phyloP scores from a whole-genome alignment of 1,139 yeast species.

The Yamadazyma membranifaciens region DNA sequence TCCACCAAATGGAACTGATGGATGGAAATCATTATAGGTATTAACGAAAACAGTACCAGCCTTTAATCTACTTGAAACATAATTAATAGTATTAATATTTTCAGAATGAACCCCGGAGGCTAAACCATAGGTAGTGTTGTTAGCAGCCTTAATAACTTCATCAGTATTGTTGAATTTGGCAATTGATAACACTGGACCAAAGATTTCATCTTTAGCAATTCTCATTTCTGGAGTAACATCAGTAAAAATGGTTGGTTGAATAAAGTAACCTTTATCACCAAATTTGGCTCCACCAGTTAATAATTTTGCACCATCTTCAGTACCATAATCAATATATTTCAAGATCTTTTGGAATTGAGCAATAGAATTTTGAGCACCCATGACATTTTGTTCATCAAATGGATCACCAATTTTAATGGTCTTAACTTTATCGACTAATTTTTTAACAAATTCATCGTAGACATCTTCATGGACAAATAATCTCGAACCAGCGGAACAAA shows the following conservation, averaged over 20 bases:
- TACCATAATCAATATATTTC: conserved; percentile 69
- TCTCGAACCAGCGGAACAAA: conserved; percentile 87
- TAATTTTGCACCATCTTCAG: conserved; percentile 71
- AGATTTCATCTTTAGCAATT: conserved; percentile 79
- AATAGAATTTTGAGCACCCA: conserved; percentile 85
- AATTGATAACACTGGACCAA: conserved; percentile 81
- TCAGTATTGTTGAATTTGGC: conserved; percentile 71
- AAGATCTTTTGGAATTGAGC: conserved; percentile 74
- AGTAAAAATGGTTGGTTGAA: conserved; percentile 77
- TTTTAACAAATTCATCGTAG: conserved; percentile 63
- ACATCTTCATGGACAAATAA: conserved; percentile 72
- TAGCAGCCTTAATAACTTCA: conserved; percentile 68
- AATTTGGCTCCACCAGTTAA: conserved; percentile 76
- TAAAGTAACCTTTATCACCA: conserved; percentile 69
- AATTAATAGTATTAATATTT: conserved; percentile 65
- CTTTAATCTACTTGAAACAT: conserved; percentile 63
- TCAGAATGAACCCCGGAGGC: conserved; percentile 80
- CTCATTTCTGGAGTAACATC: conserved; percentile 65
- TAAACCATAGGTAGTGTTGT: conserved; percentile 74
- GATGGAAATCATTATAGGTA: conserved; percentile 82
- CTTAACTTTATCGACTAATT: conserved; percentile 49
- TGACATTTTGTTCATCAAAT: conserved; percentile 66
- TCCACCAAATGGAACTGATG: conserved; percentile 83
- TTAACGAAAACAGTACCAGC: conserved; percentile 89
- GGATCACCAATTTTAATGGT: conserved; percentile 71